phyloP scores from a whole-genome alignment of 176 grass and related monocot genomes.

The Pontederia crassipes region DNA sequence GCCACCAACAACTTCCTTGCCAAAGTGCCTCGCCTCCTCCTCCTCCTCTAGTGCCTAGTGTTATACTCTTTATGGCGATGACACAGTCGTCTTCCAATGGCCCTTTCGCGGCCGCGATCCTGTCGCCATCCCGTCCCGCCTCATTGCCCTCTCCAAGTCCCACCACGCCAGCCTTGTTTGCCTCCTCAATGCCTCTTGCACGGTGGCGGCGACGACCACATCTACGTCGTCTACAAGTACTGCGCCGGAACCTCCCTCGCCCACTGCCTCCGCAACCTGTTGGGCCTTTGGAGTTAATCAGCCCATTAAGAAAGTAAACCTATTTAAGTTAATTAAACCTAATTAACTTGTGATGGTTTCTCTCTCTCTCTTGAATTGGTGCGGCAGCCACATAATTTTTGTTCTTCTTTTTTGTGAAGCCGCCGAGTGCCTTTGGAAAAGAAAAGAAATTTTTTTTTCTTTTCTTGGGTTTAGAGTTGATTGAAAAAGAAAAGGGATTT shows the following conservation, averaged over 20 bases:
- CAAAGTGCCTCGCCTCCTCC: conserved; percentile 25
- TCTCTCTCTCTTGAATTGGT: too few relatives aligned
- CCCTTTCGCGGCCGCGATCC: not conserved
- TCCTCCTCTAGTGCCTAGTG: conserved; percentile 35
- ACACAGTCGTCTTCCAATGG: conserved; percentile 45
- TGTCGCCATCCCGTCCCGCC: conserved; percentile 10
- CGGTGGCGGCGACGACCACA: conserved; percentile 26
- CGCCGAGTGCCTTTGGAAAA: too few relatives aligned
- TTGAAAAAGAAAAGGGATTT: too few relatives aligned
- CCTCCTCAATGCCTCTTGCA: conserved; percentile 42
- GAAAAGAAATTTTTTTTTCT: too few relatives aligned
- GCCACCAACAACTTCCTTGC: conserved; percentile 79
- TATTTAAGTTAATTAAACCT: too few relatives aligned
- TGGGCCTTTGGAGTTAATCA: too few relatives aligned
- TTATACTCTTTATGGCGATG: conserved; percentile 40
- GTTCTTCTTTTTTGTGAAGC: too few relatives aligned
- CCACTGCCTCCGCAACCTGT: conserved; percentile 40
- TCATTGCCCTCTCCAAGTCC: conserved; percentile 21
- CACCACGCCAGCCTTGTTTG: conserved; percentile 51
- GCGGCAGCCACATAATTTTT: too few relatives aligned
- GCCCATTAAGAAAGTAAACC: too few relatives aligned
- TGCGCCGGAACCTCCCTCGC: conserved; percentile 26
- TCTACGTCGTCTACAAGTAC: conserved; percentile 64
- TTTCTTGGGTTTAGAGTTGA: too few relatives aligned
- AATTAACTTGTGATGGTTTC: too few relatives aligned